Conservation (phyloP, 805 yeast genomes). For the Candida manassasensis region DNA sequence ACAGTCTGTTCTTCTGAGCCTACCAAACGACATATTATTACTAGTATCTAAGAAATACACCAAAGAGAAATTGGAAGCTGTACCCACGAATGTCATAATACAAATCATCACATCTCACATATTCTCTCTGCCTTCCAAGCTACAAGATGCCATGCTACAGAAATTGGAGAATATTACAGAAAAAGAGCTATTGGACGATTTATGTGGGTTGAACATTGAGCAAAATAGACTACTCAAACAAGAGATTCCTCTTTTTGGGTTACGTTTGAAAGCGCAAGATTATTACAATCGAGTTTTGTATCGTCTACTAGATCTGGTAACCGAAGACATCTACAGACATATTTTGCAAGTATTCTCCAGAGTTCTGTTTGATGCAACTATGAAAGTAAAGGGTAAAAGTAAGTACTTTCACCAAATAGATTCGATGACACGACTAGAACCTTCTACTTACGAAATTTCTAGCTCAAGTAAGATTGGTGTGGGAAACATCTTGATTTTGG, state of each 20-base stretch:
- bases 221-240: background rate
- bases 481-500: slow-evolving; percentile 16
- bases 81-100: background rate
- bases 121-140: background rate
- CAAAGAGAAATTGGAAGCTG: background rate
- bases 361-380: slow-evolving; percentile 13
- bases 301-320: background rate
- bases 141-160: background rate
- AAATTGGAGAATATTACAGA: slow-evolving; percentile 2
- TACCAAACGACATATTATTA: background rate
- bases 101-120: background rate
- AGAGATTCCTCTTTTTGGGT: background rate
- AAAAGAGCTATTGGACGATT: slow-evolving; percentile 1
- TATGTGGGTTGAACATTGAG: background rate
- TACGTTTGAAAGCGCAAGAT: no score
- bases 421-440: background rate
- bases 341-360: slow-evolving; percentile 16
- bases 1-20: slow-evolving; percentile 4
- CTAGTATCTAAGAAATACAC: background rate
- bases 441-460: slow-evolving; percentile 8
- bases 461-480: slow-evolving; percentile 14
- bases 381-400: slow-evolving; percentile 20
- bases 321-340: slow-evolving; percentile 11
- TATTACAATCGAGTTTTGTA: slow-evolving; percentile 3
- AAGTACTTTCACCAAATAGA: slow-evolving; percentile 24